Base-by-base conservation (phyloP, 345 rosid species). In the Diplotaxis tenuifolia region DNA sequence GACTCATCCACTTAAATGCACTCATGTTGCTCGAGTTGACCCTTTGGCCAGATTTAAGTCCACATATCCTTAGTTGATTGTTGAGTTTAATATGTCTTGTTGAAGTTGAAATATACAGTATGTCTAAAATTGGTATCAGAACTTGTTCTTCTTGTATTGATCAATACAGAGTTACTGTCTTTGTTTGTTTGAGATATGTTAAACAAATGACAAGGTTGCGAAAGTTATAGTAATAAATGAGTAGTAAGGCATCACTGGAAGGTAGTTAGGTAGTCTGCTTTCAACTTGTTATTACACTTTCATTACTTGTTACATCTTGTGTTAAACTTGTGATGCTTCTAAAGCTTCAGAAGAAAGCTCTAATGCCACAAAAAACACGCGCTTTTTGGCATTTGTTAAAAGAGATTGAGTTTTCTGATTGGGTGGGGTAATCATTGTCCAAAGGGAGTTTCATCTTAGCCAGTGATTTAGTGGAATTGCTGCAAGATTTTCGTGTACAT, bases 401-500 rank as follows among this genome's bases (percentile, higher is more conserved):
- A 96, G 97, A 75, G 83, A 86, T 91, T 15, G 99, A 87, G 79
- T 83, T 87, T 62, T 87, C 99, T 1, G 96, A 88, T 74, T 90
- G 87, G 47, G 87, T 31, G 6, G 91, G 78, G 66, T 74, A 83
- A 25, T 88, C 96, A 5, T 83, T 72, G 81, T 92, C 96, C 76
- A 91, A 55, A 34, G 96, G 99, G 19, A 95, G 96, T 82, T 89
- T 95, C 99, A 95, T 95, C 87, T 90, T 89, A 19, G 97, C 99
- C 75, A 92, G 79, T 57, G 99, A 92, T 79, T 95, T 96, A 0
- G 99, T 95, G n/a, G 71, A 95, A 95, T 67, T 95, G 96, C 82
- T 89, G 99, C 96, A 95, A 89, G 79, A 96, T 92, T 81, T 95
- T 95, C 84, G 88, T 86, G 79, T 95, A 92, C 93, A 92, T 95